phyloP scores from a whole-genome alignment of 2,329 filamentous ascomycete genomes.

The Chrysoporthe deuterocubensis region DNA sequence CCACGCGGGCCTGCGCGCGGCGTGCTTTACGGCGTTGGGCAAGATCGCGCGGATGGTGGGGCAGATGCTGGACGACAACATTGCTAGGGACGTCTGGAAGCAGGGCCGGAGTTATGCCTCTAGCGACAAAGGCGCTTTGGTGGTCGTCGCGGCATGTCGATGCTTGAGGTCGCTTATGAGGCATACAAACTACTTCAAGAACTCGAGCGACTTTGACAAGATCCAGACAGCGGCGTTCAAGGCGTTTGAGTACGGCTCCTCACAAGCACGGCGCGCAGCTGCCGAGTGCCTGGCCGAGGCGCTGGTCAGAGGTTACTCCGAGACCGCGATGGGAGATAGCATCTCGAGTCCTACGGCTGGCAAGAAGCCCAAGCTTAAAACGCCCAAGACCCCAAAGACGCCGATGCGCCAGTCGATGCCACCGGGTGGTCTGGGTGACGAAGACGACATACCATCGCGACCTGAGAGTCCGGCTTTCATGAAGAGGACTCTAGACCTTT shows the following conservation, averaged over 20 bases:
- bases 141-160: constrained; percentile 77
- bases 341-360: constrained; percentile 50
- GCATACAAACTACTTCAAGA: constrained; percentile 81
- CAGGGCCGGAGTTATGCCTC: constrained; percentile 77
- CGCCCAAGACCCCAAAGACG: constrained; percentile 44
- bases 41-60: constrained; percentile 79
- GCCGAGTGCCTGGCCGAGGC: constrained; percentile 82
- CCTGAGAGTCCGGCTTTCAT: constrained; percentile 74
- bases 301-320: constrained; percentile 81
- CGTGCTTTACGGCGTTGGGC: constrained; percentile 74
- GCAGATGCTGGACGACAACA: constrained; percentile 77
- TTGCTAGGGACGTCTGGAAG: constrained; percentile 94
- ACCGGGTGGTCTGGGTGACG: constrained; percentile 66
- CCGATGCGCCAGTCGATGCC: constrained; percentile 46
- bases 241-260: constrained; percentile 76
- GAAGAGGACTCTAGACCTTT: constrained; percentile 73
- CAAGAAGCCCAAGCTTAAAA: constrained; percentile 70
- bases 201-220: constrained; percentile 87
- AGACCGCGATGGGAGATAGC: constrained; percentile 55
- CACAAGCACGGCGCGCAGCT: constrained; percentile 80
- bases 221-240: constrained; percentile 84
- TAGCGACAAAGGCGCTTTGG: constrained; percentile 81
- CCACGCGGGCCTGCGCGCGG: constrained; percentile 81
- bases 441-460: constrained; percentile 70
- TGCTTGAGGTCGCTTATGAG: constrained; percentile 76